Percentiles rank a stretch among this genome's conserved stretches.
Conservation (phyloP, 371 early-diverging fungal genomes). For the Blastocladiella emersonii region DNA sequence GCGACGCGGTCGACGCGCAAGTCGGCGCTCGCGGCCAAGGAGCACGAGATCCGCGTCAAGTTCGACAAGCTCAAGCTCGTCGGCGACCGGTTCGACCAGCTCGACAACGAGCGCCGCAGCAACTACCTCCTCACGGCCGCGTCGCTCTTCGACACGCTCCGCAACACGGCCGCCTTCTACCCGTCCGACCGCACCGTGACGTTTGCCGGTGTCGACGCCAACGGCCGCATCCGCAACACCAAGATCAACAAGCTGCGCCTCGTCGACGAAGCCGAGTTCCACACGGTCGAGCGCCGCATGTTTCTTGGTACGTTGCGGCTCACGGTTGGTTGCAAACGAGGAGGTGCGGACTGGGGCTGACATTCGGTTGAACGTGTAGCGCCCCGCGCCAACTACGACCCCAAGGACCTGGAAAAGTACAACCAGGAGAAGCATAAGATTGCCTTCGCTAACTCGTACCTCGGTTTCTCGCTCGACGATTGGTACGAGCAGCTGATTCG, state of each 20-base stretch:
- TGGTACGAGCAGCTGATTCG: constrained; percentile 7
- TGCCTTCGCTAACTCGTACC: constrained; percentile 2
- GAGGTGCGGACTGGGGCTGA: not conserved
- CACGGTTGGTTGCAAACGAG: not conserved
- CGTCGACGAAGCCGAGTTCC: not conserved
- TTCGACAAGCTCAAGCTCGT: not conserved
- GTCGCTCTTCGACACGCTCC: not conserved
- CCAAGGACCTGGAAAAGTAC: constrained; percentile 3
- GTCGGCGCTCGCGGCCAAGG: not conserved
- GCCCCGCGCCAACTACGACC: constrained; percentile 2
- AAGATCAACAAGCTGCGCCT: not conserved
- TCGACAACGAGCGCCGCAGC: not conserved
- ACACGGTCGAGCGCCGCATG: not conserved
- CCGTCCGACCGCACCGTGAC: constrained; percentile 2
- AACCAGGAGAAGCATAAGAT: not conserved
- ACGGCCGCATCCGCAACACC: not conserved
- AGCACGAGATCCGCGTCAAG: not conserved
- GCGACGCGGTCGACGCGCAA: not conserved
- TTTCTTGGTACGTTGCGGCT: not conserved
- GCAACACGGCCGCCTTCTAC: constrained; percentile 1
- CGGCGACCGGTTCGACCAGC: not conserved
- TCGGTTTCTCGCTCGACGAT: constrained; percentile 2
- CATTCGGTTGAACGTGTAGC: not conserved
- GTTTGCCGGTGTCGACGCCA: not conserved
- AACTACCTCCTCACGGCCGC: not conserved